phyloP scores from a whole-genome alignment of 2,329 filamentous ascomycete genomes.

The Clarireedia paspali region DNA sequence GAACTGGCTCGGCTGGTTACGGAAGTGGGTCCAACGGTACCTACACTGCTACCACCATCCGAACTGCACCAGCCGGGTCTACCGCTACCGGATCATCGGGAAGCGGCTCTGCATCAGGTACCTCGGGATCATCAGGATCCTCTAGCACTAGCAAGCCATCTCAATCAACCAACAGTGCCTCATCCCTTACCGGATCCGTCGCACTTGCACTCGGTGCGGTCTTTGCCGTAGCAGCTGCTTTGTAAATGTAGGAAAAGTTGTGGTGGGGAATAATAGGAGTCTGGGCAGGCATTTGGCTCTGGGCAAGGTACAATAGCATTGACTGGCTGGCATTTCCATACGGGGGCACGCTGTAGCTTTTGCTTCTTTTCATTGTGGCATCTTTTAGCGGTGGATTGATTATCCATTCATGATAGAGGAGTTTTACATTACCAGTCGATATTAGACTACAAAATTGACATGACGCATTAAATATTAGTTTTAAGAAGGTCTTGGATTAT shows the following conservation, averaged over 20 bases:
- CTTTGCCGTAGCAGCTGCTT: slow-evolving; percentile 5
- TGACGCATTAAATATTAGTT: no score
- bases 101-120: slow-evolving; percentile 6
- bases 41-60: slow-evolving; percentile 1
- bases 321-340: neutral
- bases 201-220: slow-evolving; percentile 5
- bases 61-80: neutral
- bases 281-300: no score
- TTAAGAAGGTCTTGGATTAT: no score
- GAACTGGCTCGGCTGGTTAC: slow-evolving; percentile 5
- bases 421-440: neutral
- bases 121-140: slow-evolving; percentile 5
- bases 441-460: no score
- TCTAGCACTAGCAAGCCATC: neutral
- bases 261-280: neutral
- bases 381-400: neutral
- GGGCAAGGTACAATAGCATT: neutral
- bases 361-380: neutral
- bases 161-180: slow-evolving; percentile 8
- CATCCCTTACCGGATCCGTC: slow-evolving; percentile 10
- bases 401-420: slow-evolving; percentile 2
- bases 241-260: slow-evolving; percentile 1
- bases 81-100: slow-evolving; percentile 6
- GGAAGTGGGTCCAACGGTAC: slow-evolving; percentile 1
- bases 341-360: neutral